phyloP scores from a whole-genome alignment of 2,329 filamentous ascomycete genomes.

The Fusarium austroafricanum region DNA sequence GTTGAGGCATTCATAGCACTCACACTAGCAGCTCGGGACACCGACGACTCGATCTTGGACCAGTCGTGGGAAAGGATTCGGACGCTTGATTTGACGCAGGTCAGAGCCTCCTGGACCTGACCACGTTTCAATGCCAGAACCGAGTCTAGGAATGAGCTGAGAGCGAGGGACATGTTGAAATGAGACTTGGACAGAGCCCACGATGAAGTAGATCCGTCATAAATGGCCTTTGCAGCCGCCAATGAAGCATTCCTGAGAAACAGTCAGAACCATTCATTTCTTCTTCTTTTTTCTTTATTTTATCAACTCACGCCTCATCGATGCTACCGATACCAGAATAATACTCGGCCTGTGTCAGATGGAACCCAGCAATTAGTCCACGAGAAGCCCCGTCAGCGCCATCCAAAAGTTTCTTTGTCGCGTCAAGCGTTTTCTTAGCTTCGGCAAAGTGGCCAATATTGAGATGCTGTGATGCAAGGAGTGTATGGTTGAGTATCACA shows the following conservation, averaged over 20 bases:
- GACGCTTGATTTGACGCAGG: constrained; percentile 67
- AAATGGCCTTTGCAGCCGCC: constrained; percentile 55
- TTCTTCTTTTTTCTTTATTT: background rate
- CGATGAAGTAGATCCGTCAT: constrained; percentile 44
- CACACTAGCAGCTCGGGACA: constrained; percentile 29
- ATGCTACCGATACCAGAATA: constrained; percentile 73
- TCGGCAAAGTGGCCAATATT: constrained; percentile 63
- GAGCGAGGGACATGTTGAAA: constrained; percentile 48
- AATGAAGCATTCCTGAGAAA: constrained; percentile 48
- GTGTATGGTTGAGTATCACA: constrained; percentile 59
- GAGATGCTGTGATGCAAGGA: constrained; percentile 65
- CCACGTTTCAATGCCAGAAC: constrained; percentile 72
- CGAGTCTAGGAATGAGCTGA: constrained; percentile 68
- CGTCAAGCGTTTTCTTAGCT: constrained; percentile 65
- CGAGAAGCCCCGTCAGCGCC: constrained; percentile 53
- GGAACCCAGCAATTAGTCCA: constrained; percentile 63
- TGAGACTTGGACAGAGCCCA: constrained; percentile 53
- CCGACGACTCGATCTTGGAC: constrained; percentile 59
- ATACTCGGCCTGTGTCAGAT: constrained; percentile 81
- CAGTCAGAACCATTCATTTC: constrained; percentile 23
- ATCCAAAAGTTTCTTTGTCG: constrained; percentile 63
- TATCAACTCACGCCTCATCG: constrained; percentile 65
- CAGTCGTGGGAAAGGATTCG: constrained; percentile 67
- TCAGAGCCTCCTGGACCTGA: constrained; percentile 67
- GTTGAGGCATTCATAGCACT: constrained; percentile 48